Conservation (phyloP, 345 rosid genomes). For the Hibiscus tridactylites region DNA sequence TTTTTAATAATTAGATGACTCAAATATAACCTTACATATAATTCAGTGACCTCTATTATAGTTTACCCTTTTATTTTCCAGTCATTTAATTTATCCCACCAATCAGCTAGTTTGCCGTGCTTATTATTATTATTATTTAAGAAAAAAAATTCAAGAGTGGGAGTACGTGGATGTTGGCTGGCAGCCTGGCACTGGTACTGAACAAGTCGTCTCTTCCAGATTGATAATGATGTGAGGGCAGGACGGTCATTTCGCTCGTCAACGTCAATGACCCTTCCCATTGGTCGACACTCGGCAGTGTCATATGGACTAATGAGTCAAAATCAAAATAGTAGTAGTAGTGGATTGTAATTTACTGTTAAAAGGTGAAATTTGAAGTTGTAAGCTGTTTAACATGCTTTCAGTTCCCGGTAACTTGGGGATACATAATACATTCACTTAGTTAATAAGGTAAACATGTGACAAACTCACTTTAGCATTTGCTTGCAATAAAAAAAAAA, state of each 20-base stretch:
- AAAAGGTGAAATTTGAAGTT: neutral
- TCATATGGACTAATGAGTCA: neutral
- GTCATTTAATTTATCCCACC: too few species aligned
- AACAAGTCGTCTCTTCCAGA: neutral
- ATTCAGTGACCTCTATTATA: too few species aligned
- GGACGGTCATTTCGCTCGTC: neutral
- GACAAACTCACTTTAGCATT: neutral
- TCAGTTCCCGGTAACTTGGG: too few species aligned
- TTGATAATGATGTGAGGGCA: neutral
- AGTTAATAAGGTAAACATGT: neutral
- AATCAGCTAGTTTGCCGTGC: too few species aligned
- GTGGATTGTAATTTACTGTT: too few species aligned
- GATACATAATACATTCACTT: too few species aligned
- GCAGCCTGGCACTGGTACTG: neutral
- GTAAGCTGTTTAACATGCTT: too few species aligned
- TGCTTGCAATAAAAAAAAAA: neutral
- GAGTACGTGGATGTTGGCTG: neutral
- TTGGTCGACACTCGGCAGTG: too few species aligned
- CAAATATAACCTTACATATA: too few species aligned
- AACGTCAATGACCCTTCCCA: neutral
- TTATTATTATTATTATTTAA: neutral
- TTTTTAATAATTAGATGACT: too few species aligned
- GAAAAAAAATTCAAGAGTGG: neutral
- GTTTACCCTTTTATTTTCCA: too few species aligned
- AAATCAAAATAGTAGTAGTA: neutral